Evolutionary conservation across 805 yeast genomes (phyloP), one percentile per base, ranked within the genome.

Genomic region (Yamadazyma sp.): DNA sequence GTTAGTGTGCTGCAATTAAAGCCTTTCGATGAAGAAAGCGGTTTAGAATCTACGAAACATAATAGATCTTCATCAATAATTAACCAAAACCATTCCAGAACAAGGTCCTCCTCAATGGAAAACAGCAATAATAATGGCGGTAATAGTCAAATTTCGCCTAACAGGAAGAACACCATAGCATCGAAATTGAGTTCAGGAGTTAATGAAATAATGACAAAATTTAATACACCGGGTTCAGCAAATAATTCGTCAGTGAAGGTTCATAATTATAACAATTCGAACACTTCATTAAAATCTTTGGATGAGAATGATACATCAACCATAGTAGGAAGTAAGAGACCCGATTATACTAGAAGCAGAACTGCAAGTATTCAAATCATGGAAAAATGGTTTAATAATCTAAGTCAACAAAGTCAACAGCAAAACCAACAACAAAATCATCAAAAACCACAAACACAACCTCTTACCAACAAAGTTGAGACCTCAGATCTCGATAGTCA

Each of bases 301-400:
- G 64, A 56, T 12, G 58, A 56, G 19, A 29, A 24, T 17, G 36
- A 39, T 17, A 37, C 21, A 27, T 36, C 23, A 4, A 33, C 38
- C 4, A 40, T 39, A 13, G 31, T 30, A 14, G 31, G 31, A 6
- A 35, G 33, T 11, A 45, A 48, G 33, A 39, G 58, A 23, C 57
- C 62, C 4, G 63, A 57, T n/a, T 49, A 44, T 36, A 28, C 47
- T 12, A 34, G 68, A 21, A 46, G 52, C 18, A 51, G 70, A 42
- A 58, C 68, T 8, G 48, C 69, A 19, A 65, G 70, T 43, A 38
- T 62, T 15, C 72, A 65, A 38, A 53, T 66, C 12, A 63, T 66
- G 66, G 73, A 66, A 40, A 62, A 56, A 40, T 66, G 71, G 70
- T 62, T 66, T 39, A 61, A 55, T 42, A 65, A 62, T 43, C 42